These are phyloP conservation scores for Blumeria graminis DNA, from an alignment of 2,329 filamentous ascomycete genomes.

Conservation along the genomic window DNA sequence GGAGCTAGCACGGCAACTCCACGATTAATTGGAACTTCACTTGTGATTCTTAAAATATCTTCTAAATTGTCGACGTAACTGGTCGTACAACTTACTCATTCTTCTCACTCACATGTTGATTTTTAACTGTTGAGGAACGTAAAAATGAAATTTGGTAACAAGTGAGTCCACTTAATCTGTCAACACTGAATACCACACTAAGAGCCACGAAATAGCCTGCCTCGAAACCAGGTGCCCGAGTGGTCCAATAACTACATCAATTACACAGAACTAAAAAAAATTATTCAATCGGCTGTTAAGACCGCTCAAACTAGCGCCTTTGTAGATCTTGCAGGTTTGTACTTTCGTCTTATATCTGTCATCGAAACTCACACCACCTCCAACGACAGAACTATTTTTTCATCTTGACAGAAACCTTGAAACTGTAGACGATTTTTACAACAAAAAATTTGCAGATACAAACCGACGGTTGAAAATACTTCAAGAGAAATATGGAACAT, in stretches of 20 bases:
- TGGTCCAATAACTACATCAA: constrained; percentile 71
- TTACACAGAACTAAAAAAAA: constrained; percentile 82
- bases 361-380: neutral
- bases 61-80: too few species aligned
- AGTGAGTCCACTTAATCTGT: constrained; percentile 20
- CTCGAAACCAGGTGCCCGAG: constrained; percentile 66
- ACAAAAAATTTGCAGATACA: constrained; percentile 75
- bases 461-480: constrained; percentile 65
- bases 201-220: constrained; percentile 27
- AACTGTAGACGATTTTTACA: constrained; percentile 90
- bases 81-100: too few species aligned
- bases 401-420: constrained; percentile 91
- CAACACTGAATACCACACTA: constrained; percentile 5
- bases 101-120: too few species aligned
- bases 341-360: neutral
- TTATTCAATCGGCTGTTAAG: constrained; percentile 56
- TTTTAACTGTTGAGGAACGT: too few species aligned
- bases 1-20: too few species aligned
- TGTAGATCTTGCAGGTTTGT: constrained; percentile 70
- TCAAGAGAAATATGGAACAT: constrained; percentile 64
- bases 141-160: constrained; percentile 38
- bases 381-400: constrained; percentile 67
- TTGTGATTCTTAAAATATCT: too few species aligned
- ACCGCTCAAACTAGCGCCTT: constrained; percentile 43
- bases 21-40: too few species aligned